These are phyloP conservation scores for Paxillus involutus DNA, from an alignment of 768 basidiomycete species.

Conservation along the genomic window DNA sequence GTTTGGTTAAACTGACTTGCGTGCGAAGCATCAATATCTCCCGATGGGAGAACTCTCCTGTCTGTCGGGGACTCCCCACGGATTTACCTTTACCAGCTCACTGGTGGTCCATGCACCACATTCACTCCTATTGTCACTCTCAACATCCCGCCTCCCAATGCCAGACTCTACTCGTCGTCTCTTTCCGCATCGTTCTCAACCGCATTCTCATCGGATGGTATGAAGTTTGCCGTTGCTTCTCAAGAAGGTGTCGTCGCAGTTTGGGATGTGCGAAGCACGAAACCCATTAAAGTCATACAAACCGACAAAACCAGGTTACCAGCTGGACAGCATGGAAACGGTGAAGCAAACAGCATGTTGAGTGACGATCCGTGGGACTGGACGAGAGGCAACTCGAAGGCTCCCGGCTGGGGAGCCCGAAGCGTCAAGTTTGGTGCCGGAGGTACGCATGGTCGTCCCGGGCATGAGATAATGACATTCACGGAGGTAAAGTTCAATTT, in stretches of 20 bases:
- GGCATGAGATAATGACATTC: slow-evolving; percentile 82
- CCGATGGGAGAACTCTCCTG: slow-evolving; percentile 82
- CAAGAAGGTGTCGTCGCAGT: slow-evolving; percentile 81
- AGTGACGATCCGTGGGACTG: slow-evolving; percentile 70
- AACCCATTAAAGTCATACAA: slow-evolving; percentile 67
- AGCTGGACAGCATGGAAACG: slow-evolving; percentile 33
- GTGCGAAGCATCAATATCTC: slow-evolving; percentile 77
- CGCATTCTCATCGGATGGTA: slow-evolving; percentile 72
- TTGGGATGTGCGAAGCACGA: slow-evolving; percentile 79
- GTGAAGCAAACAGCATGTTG: slow-evolving; percentile 50
- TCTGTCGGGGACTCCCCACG: slow-evolving; percentile 91
- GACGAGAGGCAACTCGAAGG: slow-evolving; percentile 52
- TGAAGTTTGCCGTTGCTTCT: slow-evolving; percentile 80
- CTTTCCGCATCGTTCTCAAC: slow-evolving; percentile 78
- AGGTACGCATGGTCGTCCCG: slow-evolving; percentile 43
- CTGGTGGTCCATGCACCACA: slow-evolving; percentile 57
- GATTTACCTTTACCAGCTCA: slow-evolving; percentile 78
- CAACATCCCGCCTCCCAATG: slow-evolving; percentile 57
- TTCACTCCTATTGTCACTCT: slow-evolving; percentile 72
- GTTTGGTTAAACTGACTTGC: slow-evolving; percentile 10
- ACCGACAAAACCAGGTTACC: slow-evolving; percentile 43
- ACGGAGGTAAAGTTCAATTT: slow-evolving; percentile 65
- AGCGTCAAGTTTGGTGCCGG: slow-evolving; percentile 83
- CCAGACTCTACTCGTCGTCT: slow-evolving; percentile 39
- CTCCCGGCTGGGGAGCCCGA: slow-evolving; percentile 82